Conservation (phyloP, 306 rosid species). For the Sindora glabra region DNA sequence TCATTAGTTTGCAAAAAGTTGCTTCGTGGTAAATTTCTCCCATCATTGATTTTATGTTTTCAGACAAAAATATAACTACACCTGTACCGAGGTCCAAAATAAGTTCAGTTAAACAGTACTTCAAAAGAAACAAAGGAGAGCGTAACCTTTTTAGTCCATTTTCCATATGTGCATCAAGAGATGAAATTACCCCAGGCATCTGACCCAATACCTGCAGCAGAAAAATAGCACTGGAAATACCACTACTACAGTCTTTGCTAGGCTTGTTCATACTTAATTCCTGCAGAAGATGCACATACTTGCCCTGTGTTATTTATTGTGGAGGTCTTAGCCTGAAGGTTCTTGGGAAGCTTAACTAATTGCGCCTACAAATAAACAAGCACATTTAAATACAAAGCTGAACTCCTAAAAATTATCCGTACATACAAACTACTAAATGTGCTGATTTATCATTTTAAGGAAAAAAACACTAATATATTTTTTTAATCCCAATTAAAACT, state of each 20-base stretch:
- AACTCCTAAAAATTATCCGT: not conserved
- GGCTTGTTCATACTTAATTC: not conserved
- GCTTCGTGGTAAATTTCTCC: no score
- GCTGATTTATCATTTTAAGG: not conserved
- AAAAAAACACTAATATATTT: no score
- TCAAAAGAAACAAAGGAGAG: not conserved
- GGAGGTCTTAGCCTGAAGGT: constrained; percentile 57
- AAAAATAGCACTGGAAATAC: constrained; percentile 10
- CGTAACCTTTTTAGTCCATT: constrained; percentile 67
- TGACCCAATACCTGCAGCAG: constrained; percentile 63
- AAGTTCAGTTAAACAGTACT: not conserved
- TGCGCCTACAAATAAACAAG: constrained; percentile 42
- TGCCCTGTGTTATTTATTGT: constrained; percentile 70
- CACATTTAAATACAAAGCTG: no score
- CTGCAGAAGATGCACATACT: constrained; percentile 28
- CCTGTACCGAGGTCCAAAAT: not conserved
- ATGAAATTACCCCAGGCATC: constrained; percentile 77
- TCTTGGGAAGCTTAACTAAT: constrained; percentile 72
- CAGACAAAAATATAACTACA: not conserved
- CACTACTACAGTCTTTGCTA: not conserved
- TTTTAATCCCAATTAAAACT: no score
- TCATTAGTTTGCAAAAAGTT: not conserved
- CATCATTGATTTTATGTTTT: not conserved
- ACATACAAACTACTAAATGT: not conserved
- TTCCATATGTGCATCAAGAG: constrained; percentile 79